phyloP scores from a whole-genome alignment of 116 monocot species.

The Trichopus zeylanicus region DNA sequence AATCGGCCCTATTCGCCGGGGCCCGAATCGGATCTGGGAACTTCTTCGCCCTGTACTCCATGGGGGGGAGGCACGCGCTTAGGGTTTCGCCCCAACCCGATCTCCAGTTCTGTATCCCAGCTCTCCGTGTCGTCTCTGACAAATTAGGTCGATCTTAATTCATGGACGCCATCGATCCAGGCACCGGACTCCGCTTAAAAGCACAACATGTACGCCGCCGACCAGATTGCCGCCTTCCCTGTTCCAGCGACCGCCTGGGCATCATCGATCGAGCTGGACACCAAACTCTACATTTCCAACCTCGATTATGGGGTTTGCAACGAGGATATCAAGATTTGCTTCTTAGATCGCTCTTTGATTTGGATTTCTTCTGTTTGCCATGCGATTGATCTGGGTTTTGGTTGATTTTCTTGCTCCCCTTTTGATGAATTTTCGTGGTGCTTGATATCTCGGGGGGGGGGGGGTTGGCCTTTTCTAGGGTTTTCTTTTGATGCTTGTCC shows the following conservation, averaged over 20 bases:
- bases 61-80: constrained; percentile 35
- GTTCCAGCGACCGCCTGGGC: constrained; percentile 21
- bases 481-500: too few relatives aligned
- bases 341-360: not conserved
- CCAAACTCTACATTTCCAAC: constrained; percentile 85
- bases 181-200: constrained; percentile 70
- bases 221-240: constrained; percentile 13
- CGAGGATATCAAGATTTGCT: constrained; percentile 70
- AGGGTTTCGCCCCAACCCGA: constrained; percentile 6
- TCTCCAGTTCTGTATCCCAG: not conserved
- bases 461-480: too few relatives aligned
- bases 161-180: constrained; percentile 30
- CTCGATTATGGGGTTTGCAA: constrained; percentile 79
- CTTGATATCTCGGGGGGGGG: too few relatives aligned
- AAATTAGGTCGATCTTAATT: constrained; percentile 8
- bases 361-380: not conserved
- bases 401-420: too few relatives aligned
- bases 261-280: constrained; percentile 68
- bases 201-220: constrained; percentile 48
- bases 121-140: not conserved
- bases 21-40: constrained; percentile 41
- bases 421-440: too few relatives aligned
- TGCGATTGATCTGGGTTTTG: too few relatives aligned
- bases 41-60: constrained; percentile 40
- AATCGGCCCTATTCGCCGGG: constrained; percentile 41